Evolutionary conservation across 495 filamentous ascomycete genomes (phyloP).

Genomic region (Sporormia fimetaria): DNA sequence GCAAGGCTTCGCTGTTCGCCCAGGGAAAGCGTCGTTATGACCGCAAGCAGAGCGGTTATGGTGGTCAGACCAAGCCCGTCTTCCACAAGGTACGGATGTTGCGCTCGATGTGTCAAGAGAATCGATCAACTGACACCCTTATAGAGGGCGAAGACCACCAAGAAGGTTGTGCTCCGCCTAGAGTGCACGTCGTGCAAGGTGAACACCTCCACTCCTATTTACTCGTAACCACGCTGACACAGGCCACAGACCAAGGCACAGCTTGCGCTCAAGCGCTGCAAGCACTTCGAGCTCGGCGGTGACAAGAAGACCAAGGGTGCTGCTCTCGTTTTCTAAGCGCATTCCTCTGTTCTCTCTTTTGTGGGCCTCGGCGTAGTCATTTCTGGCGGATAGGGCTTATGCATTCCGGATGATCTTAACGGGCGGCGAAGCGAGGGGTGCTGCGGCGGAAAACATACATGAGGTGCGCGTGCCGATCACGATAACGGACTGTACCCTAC

Average conservation of each 20-base stretch:
- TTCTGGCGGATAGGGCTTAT: constrained; percentile 7
- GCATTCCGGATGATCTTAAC: constrained; percentile 10
- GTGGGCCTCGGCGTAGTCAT: constrained; percentile 22
- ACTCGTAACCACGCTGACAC: neutral
- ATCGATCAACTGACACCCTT: neutral
- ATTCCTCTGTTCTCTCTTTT: constrained; percentile 16
- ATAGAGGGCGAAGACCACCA: constrained; percentile 96
- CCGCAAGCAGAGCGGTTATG: constrained; percentile 98
- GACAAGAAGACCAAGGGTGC: constrained; percentile 99
- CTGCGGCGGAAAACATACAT: constrained; percentile 9
- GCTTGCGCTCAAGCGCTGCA: constrained; percentile 95
- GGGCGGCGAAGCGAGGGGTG: constrained; percentile 4
- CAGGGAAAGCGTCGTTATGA: constrained; percentile 99
- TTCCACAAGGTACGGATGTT: constrained; percentile 64
- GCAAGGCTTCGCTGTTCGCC: constrained; percentile 80
- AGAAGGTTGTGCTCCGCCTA: constrained; percentile 97
- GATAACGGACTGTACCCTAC: constrained; percentile 13
- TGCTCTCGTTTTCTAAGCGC: constrained; percentile 84
- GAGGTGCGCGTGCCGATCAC: constrained; percentile 10
- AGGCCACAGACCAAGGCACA: constrained; percentile 67
- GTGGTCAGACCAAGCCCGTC: constrained; percentile 98
- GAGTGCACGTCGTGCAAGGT: constrained; percentile 91
- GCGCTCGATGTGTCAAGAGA: neutral
- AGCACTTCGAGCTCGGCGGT: constrained; percentile 99
- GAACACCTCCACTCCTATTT: neutral